Evolutionary conservation across 352 stramenopile species (phyloP).

Genomic region (Phytophthora hybrid): DNA sequence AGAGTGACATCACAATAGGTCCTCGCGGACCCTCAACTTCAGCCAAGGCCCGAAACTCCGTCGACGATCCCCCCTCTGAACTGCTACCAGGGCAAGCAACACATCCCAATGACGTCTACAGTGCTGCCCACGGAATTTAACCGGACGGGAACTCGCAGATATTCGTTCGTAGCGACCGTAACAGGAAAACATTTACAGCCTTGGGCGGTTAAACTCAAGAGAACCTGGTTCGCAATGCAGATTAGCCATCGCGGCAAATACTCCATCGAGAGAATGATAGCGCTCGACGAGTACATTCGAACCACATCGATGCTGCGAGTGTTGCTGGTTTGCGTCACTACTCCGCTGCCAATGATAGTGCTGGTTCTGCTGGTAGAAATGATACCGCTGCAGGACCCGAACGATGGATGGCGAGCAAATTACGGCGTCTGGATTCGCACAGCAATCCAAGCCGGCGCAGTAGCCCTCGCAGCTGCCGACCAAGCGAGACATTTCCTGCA

Average conservation of each 20-base stretch:
- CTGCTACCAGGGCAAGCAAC: not conserved
- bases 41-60: no score
- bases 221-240: slow-evolving; percentile 23
- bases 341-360: slow-evolving; percentile 15
- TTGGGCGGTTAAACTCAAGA: slow-evolving; percentile 12
- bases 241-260: slow-evolving; percentile 37
- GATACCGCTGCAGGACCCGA: slow-evolving; percentile 28
- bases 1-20: not conserved
- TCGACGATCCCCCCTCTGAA: no score
- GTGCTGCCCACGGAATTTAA: not conserved
- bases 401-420: slow-evolving; percentile 20
- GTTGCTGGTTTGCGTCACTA: slow-evolving; percentile 20
- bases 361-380: slow-evolving; percentile 15
- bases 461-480: slow-evolving; percentile 1
- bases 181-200: slow-evolving; percentile 5
- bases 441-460: slow-evolving; percentile 8
- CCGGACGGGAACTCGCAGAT: slow-evolving; percentile 1
- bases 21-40: not conserved
- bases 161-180: slow-evolving; percentile 5
- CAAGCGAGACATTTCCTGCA: slow-evolving; percentile 16
- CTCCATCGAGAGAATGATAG: slow-evolving; percentile 30
- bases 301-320: slow-evolving; percentile 4
- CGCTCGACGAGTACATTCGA: slow-evolving; percentile 21
- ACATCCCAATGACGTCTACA: not conserved
- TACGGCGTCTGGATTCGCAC: slow-evolving; percentile 24